These are phyloP conservation scores for Phytopythium montanum DNA, from an alignment of 352 stramenopile genomes.

Conservation along the genomic window DNA sequence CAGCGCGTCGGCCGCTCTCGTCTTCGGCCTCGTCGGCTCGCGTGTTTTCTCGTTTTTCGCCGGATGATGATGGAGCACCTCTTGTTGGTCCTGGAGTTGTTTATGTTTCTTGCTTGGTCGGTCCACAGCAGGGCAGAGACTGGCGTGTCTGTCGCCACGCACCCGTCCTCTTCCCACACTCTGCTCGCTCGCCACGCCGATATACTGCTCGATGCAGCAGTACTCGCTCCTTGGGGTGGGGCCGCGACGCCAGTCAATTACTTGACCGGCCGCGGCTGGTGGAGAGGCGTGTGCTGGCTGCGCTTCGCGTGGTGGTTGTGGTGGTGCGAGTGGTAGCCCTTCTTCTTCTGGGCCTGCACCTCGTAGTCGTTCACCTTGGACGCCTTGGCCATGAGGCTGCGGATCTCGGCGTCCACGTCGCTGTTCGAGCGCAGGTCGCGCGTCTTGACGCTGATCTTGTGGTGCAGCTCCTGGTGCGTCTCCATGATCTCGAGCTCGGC, in stretches of 20 bases:
- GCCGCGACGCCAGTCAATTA: constrained; percentile 25
- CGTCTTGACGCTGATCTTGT: constrained; percentile 51
- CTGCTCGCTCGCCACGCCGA: constrained; percentile 5
- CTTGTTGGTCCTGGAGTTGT: constrained; percentile 20
- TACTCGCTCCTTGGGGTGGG: constrained; percentile 4
- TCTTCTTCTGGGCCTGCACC: constrained; percentile 24
- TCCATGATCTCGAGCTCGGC: constrained; percentile 79
- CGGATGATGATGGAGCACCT: constrained; percentile 24
- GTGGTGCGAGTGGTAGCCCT: constrained; percentile 21
- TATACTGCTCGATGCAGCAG: constrained; percentile 11
- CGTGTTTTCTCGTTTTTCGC: constrained; percentile 23
- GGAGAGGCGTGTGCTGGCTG: constrained; percentile 45
- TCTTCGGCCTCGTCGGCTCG: constrained; percentile 10
- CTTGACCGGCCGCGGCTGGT: constrained; percentile 72
- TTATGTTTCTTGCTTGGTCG: constrained; percentile 21
- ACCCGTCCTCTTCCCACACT: constrained; percentile 7
- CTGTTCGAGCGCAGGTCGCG: constrained; percentile 49
- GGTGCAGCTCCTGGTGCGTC: constrained; percentile 65
- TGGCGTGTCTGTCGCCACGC: not conserved
- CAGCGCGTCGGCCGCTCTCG: not conserved
- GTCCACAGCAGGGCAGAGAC: constrained; percentile 5
- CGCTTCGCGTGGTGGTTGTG: constrained; percentile 36
- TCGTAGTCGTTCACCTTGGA: constrained; percentile 43
- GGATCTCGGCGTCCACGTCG: constrained; percentile 57
- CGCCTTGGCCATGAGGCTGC: constrained; percentile 50